phyloP scores from a whole-genome alignment of 192 early-diverging fungal genomes.

The Umbelopsis ramanniana region DNA sequence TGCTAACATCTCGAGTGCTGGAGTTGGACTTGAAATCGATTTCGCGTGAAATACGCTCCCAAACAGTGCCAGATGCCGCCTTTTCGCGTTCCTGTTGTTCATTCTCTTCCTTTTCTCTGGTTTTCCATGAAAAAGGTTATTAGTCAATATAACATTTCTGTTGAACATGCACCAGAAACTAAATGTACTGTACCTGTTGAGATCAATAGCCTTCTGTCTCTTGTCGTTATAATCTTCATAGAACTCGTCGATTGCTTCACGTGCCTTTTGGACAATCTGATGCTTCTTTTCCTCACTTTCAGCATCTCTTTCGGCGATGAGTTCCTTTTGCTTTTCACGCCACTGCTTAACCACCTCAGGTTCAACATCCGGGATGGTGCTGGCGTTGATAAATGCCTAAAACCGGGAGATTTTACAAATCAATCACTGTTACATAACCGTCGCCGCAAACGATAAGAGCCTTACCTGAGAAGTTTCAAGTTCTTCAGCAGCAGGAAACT shows the following conservation, averaged over 20 bases:
- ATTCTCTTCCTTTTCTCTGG: slow-evolving; percentile 32
- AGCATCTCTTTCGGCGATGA: slow-evolving; percentile 64
- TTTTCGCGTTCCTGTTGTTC: slow-evolving; percentile 37
- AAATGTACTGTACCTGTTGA: slow-evolving; percentile 57
- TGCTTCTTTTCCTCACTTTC: slow-evolving; percentile 53
- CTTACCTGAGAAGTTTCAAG: slow-evolving; percentile 43
- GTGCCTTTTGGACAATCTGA: slow-evolving; percentile 63
- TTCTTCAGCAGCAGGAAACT: slow-evolving; percentile 42
- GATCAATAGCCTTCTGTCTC: slow-evolving; percentile 64
- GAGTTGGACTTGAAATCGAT: slow-evolving; percentile 59
- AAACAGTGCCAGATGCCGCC: slow-evolving; percentile 60
- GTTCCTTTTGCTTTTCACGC: slow-evolving; percentile 63
- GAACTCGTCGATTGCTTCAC: slow-evolving; percentile 73
- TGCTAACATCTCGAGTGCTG: slow-evolving; percentile 60
- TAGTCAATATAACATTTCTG: too few species aligned
- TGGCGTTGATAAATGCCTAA: slow-evolving; percentile 34
- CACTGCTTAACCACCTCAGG: slow-evolving; percentile 59
- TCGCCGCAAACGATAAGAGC: not conserved
- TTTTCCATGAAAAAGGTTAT: not conserved
- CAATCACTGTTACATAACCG: too few species aligned
- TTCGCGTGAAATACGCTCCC: slow-evolving; percentile 74
- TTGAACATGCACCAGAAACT: not conserved
- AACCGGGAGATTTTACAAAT: too few species aligned
- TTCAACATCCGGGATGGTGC: slow-evolving; percentile 42
- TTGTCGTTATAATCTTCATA: slow-evolving; percentile 84